A percentile compares a stretch with the other conserved stretches of the same genome.
Conservation (phyloP, 257 asterid genomes). For the Paulownia fortunei region DNA sequence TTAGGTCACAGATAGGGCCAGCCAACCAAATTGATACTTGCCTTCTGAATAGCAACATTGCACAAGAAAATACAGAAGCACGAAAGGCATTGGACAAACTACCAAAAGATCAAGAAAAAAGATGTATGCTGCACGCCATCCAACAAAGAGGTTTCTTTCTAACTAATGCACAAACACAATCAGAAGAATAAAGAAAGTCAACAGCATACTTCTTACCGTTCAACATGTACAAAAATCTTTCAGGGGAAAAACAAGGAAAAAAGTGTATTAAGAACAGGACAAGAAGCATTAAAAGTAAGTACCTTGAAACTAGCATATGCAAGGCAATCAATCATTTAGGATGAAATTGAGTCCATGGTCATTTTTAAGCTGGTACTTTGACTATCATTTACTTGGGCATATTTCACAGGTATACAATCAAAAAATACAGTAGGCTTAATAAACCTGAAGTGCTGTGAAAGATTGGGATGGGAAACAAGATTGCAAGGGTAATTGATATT, state of each 20-base stretch:
- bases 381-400: background rate
- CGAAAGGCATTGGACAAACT: slow-evolving; percentile 17
- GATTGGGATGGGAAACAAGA: background rate
- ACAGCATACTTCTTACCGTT: background rate
- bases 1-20: background rate
- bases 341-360: background rate
- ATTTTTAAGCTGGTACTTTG: slow-evolving; percentile 16
- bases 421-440: slow-evolving; percentile 12
- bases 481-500: background rate
- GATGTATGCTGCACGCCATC: slow-evolving; percentile 5
- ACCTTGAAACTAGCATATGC: slow-evolving; percentile 16
- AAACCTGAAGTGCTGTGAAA: slow-evolving; percentile 5
- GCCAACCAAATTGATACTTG: slow-evolving; percentile 29
- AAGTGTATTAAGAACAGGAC: background rate
- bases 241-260: background rate
- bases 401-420: slow-evolving; percentile 6
- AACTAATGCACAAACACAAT: slow-evolving; percentile 22
- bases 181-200: slow-evolving; percentile 13
- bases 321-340: background rate
- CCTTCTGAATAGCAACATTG: slow-evolving; percentile 19
- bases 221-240: slow-evolving; percentile 5
- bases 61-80: slow-evolving; percentile 14
- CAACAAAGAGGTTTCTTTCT: slow-evolving; percentile 9
- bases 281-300: background rate
- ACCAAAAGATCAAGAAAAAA: slow-evolving; percentile 5